Evolutionary conservation across 306 rosid species (phyloP).

Genomic region (Dalbergia cultrata): DNA sequence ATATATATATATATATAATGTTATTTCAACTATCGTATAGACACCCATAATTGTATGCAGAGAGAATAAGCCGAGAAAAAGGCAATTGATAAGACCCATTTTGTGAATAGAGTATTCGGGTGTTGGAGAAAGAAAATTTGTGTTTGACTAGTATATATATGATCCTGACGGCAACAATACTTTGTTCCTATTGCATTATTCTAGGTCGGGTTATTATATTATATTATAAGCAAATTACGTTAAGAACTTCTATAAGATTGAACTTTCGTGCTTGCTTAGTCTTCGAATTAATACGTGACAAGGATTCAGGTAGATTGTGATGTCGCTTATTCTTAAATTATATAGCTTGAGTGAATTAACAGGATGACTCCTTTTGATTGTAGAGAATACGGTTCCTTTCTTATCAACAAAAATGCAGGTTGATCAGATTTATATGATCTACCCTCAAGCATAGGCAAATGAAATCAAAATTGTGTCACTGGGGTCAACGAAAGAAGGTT

Average conservation of each 20-base stretch:
- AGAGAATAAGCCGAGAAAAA: no score
- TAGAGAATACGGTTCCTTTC: constrained; percentile 3
- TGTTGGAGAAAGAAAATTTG: neutral
- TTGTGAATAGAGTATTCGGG: no score
- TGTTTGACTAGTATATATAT: neutral
- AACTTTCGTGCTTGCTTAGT: neutral
- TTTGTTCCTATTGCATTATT: neutral
- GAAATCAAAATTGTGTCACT: neutral
- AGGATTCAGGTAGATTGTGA: neutral
- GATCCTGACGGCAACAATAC: neutral
- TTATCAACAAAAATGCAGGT: neutral
- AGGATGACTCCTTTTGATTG: neutral
- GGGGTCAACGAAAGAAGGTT: neutral
- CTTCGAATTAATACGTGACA: neutral
- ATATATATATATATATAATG: no score
- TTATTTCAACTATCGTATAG: no score
- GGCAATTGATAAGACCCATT: no score
- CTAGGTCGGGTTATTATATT: neutral
- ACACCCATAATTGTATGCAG: no score
- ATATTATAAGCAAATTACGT: constrained; percentile 1
- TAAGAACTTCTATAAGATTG: neutral
- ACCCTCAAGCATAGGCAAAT: neutral
- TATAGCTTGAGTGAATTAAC: neutral
- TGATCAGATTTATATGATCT: neutral
- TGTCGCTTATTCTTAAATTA: neutral